phyloP scores from a whole-genome alignment of 352 stramenopile species.

The Pythium monospermum region DNA sequence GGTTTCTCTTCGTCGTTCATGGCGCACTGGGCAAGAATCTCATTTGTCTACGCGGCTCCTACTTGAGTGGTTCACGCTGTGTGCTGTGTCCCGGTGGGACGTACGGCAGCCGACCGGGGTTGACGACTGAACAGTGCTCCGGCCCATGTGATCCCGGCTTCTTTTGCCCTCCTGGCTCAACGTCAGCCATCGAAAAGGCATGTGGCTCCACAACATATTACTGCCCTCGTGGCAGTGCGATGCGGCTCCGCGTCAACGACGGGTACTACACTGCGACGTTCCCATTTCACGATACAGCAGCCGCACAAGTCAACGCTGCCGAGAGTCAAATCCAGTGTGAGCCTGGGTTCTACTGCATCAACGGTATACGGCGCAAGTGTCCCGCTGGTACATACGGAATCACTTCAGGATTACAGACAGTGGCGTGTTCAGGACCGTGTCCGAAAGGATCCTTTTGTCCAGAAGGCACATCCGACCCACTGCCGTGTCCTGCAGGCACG shows the following conservation, averaged over 20 bases:
- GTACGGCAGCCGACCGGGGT: conserved; percentile 36
- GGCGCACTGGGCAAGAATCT: conserved; percentile 12
- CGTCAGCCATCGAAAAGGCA: conserved; percentile 32
- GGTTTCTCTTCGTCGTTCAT: neutral
- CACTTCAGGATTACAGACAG: conserved; percentile 23
- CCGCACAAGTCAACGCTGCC: conserved; percentile 1
- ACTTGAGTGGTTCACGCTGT: conserved; percentile 39
- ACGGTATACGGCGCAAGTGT: conserved; percentile 51
- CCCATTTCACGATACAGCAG: conserved; percentile 8
- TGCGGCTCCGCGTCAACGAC: conserved; percentile 29
- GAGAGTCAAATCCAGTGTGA: conserved; percentile 32
- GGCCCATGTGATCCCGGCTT: conserved; percentile 38
- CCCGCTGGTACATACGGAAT: conserved; percentile 43
- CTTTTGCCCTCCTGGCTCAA: conserved; percentile 63
- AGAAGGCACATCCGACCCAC: conserved; percentile 33
- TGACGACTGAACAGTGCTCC: conserved; percentile 37
- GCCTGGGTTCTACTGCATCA: conserved; percentile 57
- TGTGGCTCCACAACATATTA: conserved; percentile 56
- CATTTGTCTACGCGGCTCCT: conserved; percentile 39
- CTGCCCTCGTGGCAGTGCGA: conserved; percentile 44
- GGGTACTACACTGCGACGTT: conserved; percentile 59
- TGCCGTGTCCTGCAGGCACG: conserved; percentile 44
- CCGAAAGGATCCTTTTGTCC: conserved; percentile 54
- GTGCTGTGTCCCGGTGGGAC: conserved; percentile 41
- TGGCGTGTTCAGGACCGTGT: conserved; percentile 38